Evolutionary conservation across 306 rosid species (phyloP).

Genomic region (Lupinus albus): DNA sequence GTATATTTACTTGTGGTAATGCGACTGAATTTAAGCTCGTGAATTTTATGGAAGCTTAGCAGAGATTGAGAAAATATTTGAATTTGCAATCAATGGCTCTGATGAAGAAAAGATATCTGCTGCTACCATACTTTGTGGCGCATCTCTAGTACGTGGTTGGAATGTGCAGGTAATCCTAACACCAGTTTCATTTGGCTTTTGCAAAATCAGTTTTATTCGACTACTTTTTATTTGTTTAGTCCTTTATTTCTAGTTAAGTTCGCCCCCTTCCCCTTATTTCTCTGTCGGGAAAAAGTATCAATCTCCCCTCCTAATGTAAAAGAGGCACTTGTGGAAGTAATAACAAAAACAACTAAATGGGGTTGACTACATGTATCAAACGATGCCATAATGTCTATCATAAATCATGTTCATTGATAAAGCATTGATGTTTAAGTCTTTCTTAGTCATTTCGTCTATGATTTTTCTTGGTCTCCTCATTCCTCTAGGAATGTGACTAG

Average conservation of each 20-base stretch:
- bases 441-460: too few relatives aligned
- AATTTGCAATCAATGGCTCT: conserved; percentile 79
- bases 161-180: conserved; percentile 76
- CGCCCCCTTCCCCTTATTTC: conserved; percentile 10
- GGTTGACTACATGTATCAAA: too few relatives aligned
- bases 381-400: too few relatives aligned
- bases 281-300: background rate
- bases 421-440: too few relatives aligned
- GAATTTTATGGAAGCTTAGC: conserved; percentile 98
- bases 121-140: conserved; percentile 90
- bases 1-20: conserved; percentile 64
- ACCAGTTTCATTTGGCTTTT: conserved; percentile 10
- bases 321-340: too few relatives aligned
- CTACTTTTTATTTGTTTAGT: conserved; percentile 11
- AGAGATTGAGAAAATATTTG: conserved; percentile 84
- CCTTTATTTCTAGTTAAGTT: conserved; percentile 1
- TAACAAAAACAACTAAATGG: too few relatives aligned
- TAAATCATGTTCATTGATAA: too few relatives aligned
- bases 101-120: conserved; percentile 91
- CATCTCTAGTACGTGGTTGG: conserved; percentile 95
- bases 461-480: too few relatives aligned
- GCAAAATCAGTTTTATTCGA: conserved; percentile 18
- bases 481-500: too few relatives aligned
- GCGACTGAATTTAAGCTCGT: conserved; percentile 90
- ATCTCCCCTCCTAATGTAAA: too few relatives aligned